Evolutionary conservation across 495 filamentous ascomycete species (phyloP).

Genomic region (Penicillium coprophilum): DNA sequence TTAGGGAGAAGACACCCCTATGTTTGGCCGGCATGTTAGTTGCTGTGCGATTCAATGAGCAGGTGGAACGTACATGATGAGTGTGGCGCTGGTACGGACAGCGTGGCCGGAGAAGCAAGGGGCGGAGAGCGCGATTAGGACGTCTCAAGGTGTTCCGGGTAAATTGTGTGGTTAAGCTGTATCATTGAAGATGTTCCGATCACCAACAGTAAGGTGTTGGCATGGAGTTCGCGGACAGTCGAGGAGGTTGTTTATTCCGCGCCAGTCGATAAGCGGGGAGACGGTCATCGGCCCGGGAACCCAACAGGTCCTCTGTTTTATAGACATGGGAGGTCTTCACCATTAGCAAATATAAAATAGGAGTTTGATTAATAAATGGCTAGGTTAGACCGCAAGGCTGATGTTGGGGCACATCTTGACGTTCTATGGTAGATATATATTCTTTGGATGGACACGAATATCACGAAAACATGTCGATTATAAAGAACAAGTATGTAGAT

Average conservation of each 20-base stretch:
- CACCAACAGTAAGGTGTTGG: background rate
- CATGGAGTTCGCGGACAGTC: background rate
- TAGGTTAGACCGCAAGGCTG: background rate
- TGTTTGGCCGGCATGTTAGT: slow-evolving; percentile 18
- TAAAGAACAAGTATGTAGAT: no score
- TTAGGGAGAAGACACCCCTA: slow-evolving; percentile 90
- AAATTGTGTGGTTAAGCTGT: background rate
- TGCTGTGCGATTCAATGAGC: slow-evolving; percentile 4
- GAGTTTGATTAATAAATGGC: background rate
- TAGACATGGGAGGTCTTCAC: background rate
- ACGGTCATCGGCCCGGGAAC: background rate
- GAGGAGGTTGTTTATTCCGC: background rate
- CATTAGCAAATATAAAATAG: background rate
- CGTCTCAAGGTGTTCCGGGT: slow-evolving; percentile 9
- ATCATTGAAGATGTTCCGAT: background rate
- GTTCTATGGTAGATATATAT: background rate
- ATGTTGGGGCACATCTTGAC: background rate
- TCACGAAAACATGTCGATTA: no score
- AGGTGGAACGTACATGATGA: slow-evolving; percentile 24
- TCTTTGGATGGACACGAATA: background rate
- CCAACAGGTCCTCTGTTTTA: background rate
- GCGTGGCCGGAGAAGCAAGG: slow-evolving; percentile 14
- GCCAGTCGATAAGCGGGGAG: background rate
- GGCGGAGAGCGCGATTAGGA: slow-evolving; percentile 12
- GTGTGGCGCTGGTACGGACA: slow-evolving; percentile 11